These are phyloP conservation scores for Linum tenue DNA, from an alignment of 345 rosid genomes.

Conservation along the genomic window DNA sequence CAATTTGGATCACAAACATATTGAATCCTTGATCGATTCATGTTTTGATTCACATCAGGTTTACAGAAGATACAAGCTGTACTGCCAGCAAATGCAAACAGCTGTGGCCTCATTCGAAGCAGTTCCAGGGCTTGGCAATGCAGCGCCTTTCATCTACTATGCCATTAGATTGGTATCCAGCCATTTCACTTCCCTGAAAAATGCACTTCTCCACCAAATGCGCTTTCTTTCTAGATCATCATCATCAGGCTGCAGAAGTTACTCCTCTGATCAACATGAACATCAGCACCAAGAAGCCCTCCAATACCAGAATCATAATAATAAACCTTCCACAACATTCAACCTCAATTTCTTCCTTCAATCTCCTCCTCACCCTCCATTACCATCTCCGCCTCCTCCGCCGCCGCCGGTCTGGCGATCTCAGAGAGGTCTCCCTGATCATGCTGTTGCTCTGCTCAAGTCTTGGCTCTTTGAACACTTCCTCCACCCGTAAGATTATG, in stretches of 20 bases:
- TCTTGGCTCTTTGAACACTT: constrained; percentile 26
- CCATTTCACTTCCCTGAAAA: not conserved
- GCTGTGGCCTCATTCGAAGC: not conserved
- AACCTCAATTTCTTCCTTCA: not conserved
- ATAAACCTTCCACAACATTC: not conserved
- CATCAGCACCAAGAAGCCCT: not conserved
- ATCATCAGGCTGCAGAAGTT: no score
- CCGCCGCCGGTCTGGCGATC: constrained; percentile 23
- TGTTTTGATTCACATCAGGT: not conserved
- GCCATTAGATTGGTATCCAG: not conserved
- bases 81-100: not conserved
- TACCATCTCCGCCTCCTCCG: not conserved
- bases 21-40: not conserved
- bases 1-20: no score
- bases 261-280: not conserved
- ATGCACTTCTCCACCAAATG: not conserved
- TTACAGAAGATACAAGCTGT: not conserved
- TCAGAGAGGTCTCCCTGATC: constrained; percentile 24
- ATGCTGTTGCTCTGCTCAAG: constrained; percentile 22
- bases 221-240: not conserved
- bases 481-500: constrained; percentile 23
- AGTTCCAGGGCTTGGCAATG: constrained; percentile 5
- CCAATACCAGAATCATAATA: not conserved
- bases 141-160: not conserved
- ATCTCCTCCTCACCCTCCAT: not conserved